Percentiles rank a stretch among this genome's conserved stretches.
Evolutionary conservation across 768 basidiomycete species (phyloP).

Genomic region (Trametes gibbosa): DNA sequence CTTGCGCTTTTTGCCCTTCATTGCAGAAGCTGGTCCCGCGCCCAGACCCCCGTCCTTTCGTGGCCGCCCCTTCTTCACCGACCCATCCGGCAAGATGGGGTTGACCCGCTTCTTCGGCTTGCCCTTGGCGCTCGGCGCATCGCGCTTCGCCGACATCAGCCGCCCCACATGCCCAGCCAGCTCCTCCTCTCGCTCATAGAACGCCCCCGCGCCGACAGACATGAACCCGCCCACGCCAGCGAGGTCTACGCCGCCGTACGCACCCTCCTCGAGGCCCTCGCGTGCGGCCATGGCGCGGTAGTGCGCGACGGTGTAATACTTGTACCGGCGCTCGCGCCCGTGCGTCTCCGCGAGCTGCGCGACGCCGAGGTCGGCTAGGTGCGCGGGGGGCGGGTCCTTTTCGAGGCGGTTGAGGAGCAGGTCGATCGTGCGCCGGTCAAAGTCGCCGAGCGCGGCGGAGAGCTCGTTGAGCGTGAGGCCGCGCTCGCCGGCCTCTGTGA

Average conservation of each 20-base stretch:
- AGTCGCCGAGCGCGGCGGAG: constrained; percentile 56
- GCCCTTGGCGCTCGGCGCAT: not conserved
- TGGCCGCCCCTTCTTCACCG: constrained; percentile 58
- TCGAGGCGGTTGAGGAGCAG: constrained; percentile 71
- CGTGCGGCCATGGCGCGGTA: constrained; percentile 61
- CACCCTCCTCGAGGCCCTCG: constrained; percentile 61
- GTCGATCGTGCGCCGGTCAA: constrained; percentile 82
- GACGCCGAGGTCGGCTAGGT: constrained; percentile 70
- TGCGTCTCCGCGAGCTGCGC: constrained; percentile 74
- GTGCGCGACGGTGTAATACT: constrained; percentile 74
- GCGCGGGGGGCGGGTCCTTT: constrained; percentile 59
- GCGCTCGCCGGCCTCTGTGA: constrained; percentile 62
- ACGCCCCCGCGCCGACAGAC: constrained; percentile 41
- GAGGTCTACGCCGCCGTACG: constrained; percentile 46
- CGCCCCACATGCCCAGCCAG: constrained; percentile 49
- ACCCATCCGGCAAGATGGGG: constrained; percentile 48
- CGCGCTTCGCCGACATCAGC: constrained; percentile 34
- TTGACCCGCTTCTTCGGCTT: constrained; percentile 36
- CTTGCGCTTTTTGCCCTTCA: constrained; percentile 33
- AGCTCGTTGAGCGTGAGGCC: constrained; percentile 77
- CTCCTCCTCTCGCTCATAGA: constrained; percentile 48
- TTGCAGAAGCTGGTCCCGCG: constrained; percentile 6
- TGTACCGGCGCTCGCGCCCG: constrained; percentile 83
- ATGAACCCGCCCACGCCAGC: constrained; percentile 54
- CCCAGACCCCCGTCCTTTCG: constrained; percentile 35